Base-by-base conservation (phyloP, 148 eudicot species). In the Hydrangea macrophylla region DNA sequence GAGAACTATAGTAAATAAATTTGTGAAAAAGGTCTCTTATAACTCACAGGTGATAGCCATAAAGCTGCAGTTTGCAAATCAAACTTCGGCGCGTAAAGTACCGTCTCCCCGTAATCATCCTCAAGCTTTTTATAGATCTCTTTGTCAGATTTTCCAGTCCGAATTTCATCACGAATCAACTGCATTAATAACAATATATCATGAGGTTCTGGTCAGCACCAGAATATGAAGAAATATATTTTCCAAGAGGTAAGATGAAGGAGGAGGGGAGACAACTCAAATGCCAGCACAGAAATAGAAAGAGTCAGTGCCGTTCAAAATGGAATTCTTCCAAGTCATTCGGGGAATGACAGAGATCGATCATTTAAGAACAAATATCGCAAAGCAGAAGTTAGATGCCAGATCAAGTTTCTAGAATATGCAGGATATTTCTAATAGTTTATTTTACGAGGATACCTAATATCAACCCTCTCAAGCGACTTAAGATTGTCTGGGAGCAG, bases 161-260 rank as follows among this genome's bases (percentile, higher is more conserved):
- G 86, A 62, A 93, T 93, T 84, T 93, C 96, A 74, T 93, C 96
- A 58, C 96, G 95, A 81, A 93, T 93, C 65, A 93, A 73, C 98
- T 93, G 81, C 33, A 82, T 64, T 53, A 64, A 36, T 44, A n/a
- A n/a, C n/a, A n/a, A n/a, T n/a, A n/a, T n/a, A n/a, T n/a, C n/a
- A n/a, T n/a, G n/a, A n/a, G n/a, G n/a, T n/a, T n/a, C n/a, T n/a
- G n/a, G n/a, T n/a, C n/a, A n/a, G n/a, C n/a, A n/a, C n/a, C n/a
- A n/a, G n/a, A n/a, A n/a, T n/a, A n/a, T n/a, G n/a, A n/a, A n/a
- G n/a, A n/a, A n/a, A n/a, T n/a, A n/a, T n/a, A n/a, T n/a, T n/a
- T n/a, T n/a, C n/a, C n/a, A n/a, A n/a, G n/a, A n/a, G n/a, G n/a
- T n/a, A n/a, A n/a, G n/a, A n/a, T n/a, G n/a, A n/a, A n/a, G n/a